Percentiles rank a stretch among this genome's conserved stretches.
Evolutionary conservation across 805 yeast species (phyloP).

Genomic region (Candida boleticola): DNA sequence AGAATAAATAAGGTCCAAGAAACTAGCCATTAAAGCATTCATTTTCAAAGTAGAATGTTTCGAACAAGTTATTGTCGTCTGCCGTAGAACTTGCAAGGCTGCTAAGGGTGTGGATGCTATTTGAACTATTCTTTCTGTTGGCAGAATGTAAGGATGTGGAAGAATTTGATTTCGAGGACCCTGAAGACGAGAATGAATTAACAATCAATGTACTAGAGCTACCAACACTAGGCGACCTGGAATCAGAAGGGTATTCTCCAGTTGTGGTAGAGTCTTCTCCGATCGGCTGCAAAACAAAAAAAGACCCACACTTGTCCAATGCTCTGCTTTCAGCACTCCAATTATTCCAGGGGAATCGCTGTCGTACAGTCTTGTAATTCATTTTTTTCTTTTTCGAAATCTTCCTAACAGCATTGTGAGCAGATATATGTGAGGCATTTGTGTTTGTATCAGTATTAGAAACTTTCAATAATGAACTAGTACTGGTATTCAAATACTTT

Average conservation of each 20-base stretch:
- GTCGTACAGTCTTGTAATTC: conserved; percentile 1
- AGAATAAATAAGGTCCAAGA: no score
- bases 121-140: neutral
- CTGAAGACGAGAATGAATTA: neutral
- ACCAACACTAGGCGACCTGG: neutral
- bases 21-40: no score
- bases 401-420: conserved; percentile 4
- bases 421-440: conserved; percentile 1
- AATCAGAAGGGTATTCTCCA: no score
- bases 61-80: neutral
- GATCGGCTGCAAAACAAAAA: conserved; percentile 1
- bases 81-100: neutral
- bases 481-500: conserved; percentile 1
- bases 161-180: conserved; percentile 1
- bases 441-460: conserved; percentile 1
- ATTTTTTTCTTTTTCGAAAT: neutral
- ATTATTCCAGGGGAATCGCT: conserved; percentile 3
- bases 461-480: neutral
- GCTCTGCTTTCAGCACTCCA: conserved; percentile 2
- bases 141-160: neutral
- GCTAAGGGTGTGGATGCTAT: neutral
- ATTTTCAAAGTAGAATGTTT: neutral
- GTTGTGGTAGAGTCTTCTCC: neutral
- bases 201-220: neutral
- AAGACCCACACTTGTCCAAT: neutral